A percentile compares a stretch with the other conserved stretches of the same genome.
These are phyloP conservation scores for Dictyostelium capitatum DNA, from an alignment of 78 protist species.

Conservation along the genomic window DNA sequence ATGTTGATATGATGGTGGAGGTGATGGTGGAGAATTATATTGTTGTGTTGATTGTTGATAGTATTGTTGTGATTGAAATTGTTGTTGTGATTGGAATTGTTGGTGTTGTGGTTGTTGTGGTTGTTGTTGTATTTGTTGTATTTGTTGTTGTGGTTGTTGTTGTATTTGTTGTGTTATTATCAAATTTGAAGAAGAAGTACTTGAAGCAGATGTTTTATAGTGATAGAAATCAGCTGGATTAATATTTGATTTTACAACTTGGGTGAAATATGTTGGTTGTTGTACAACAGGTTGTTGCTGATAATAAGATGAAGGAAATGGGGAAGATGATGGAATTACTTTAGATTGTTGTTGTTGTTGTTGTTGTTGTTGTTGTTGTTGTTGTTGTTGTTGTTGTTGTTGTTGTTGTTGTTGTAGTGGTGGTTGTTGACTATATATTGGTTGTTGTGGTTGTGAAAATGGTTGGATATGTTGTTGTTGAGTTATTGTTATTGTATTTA, in stretches of 20 bases:
- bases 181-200: background rate
- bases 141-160: background rate
- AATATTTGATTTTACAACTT: background rate
- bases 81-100: background rate
- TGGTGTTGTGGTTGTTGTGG: background rate
- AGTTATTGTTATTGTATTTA: background rate
- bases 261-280: constrained; percentile 1
- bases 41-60: background rate
- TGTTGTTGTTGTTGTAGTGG: background rate
- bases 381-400: background rate
- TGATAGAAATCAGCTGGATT: constrained; percentile 15
- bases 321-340: background rate
- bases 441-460: background rate
- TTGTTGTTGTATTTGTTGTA: background rate
- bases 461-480: background rate
- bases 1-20: background rate
- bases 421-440: background rate
- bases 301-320: constrained; percentile 5
- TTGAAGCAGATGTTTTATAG: background rate
- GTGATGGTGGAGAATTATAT: background rate
- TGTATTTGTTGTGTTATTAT: background rate
- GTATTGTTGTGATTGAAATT: too few species aligned
- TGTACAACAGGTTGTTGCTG: background rate
- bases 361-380: background rate
- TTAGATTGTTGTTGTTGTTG: constrained; percentile 10